phyloP scores from a whole-genome alignment of 2,329 filamentous ascomycete genomes.

The Ophiostoma sp. region DNA sequence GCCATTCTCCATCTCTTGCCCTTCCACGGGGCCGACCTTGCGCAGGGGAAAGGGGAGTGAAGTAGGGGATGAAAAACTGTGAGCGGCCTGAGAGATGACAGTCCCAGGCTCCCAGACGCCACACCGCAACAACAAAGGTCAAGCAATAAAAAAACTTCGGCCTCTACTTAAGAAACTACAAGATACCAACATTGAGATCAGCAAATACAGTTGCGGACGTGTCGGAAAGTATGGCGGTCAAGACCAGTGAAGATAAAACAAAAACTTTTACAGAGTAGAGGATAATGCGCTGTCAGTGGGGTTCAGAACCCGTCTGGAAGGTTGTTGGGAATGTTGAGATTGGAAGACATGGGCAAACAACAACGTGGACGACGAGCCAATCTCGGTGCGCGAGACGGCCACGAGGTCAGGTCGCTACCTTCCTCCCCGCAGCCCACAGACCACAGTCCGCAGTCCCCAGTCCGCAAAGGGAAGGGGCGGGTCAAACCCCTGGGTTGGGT shows the following conservation, averaged over 20 bases:
- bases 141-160: no score
- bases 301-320: not conserved
- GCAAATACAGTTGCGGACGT: no score
- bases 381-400: conserved; percentile 22
- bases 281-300: not conserved
- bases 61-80: not conserved
- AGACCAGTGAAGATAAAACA: not conserved
- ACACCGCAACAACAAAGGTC: not conserved
- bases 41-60: conserved; percentile 1
- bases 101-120: not conserved
- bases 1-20: not conserved
- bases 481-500: not conserved
- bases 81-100: not conserved
- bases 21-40: conserved; percentile 3
- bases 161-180: no score
- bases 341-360: not conserved
- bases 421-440: not conserved
- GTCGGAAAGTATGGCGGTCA: not conserved
- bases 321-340: not conserved
- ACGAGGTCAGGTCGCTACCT: conserved; percentile 16
- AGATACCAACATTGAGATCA: no score
- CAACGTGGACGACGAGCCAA: conserved; percentile 18
- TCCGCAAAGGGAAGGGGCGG: not conserved
- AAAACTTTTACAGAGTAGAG: not conserved
- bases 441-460: no score